Evolutionary conservation across 1,139 yeast species (phyloP).

Genomic region (Yamadazyma kanchanaburiensis): DNA sequence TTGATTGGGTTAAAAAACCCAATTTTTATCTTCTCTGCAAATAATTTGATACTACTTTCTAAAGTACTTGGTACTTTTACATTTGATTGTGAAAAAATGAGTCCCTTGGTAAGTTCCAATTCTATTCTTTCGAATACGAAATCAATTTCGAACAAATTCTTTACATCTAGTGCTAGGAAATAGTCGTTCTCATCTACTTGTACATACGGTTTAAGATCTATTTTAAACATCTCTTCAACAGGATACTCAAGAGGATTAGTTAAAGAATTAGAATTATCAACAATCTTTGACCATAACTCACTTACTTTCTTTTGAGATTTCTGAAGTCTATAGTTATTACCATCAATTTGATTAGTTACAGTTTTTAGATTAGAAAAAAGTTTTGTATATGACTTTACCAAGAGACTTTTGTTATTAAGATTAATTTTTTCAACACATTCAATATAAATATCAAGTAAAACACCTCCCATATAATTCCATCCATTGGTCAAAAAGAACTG

Average conservation of each 20-base stretch:
- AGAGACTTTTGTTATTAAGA: slow-evolving; percentile 18
- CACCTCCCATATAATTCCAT: slow-evolving; percentile 72
- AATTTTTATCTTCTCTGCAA: slow-evolving; percentile 18
- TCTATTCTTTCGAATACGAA: slow-evolving; percentile 19
- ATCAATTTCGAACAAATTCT: slow-evolving; percentile 24
- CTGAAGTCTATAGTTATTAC: slow-evolving; percentile 26
- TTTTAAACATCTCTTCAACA: slow-evolving; percentile 27
- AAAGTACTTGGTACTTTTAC: slow-evolving; percentile 3
- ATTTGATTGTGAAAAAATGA: slow-evolving; percentile 6
- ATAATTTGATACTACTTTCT: slow-evolving; percentile 17
- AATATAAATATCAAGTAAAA: slow-evolving; percentile 61
- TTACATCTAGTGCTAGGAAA: slow-evolving; percentile 20
- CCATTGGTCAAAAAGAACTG: slow-evolving; percentile 64
- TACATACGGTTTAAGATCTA: slow-evolving; percentile 24
- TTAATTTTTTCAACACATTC: slow-evolving; percentile 58
- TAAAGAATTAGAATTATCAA: slow-evolving; percentile 16
- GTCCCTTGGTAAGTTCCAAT: slow-evolving; percentile 17
- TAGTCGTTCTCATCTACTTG: slow-evolving; percentile 23
- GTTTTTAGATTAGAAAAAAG: slow-evolving; percentile 29
- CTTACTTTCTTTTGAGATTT: slow-evolving; percentile 19
- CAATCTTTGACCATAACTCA: slow-evolving; percentile 20
- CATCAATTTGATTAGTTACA: slow-evolving; percentile 18
- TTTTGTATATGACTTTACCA: slow-evolving; percentile 30
- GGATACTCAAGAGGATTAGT: slow-evolving; percentile 21
- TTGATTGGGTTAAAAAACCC: slow-evolving; percentile 25